Base-by-base conservation (phyloP, 1,139 yeast genomes). In the Starmera stellimalicola region DNA sequence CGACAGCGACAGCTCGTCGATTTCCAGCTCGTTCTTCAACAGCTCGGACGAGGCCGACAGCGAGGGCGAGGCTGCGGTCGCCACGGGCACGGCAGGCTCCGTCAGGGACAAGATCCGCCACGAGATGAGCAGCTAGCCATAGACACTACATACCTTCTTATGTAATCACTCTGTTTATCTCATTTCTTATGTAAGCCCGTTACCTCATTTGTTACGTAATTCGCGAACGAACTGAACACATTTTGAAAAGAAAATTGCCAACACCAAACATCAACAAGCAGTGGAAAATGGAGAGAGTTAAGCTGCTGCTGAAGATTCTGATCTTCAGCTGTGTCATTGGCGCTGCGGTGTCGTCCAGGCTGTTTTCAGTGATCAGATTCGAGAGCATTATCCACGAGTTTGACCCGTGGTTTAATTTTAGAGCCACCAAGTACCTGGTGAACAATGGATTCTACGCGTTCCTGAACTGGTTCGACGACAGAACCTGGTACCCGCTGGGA, bases 401-500 rank as follows among this genome's bases (percentile, higher is more conserved):
- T 55, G 98, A 93, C 61, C 97, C 98, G 25, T 91, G 98, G 98
- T 93, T 93, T 69, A 91, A 91, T 59, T 91, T 75, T 64, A 67
- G 98, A 48, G 98, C 98, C 31, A 83, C 98, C 18, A 83, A 83
- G 57, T 85, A 87, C 58, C 70, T 91, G 45, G 94, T 85, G 15
- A 65, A 73, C 34, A 77, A 87, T 55, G 80, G 93, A 5, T 88
- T 75, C 58, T 81, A 87, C 62, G 91, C 87, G 44, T 93, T 93
- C 52, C 70, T 91, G 55, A 93, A 93, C 57, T 93, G 98, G 98
- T 93, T 93, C 52, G 99, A 93, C 57, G 96, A 91, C 58, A 74
- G 95, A 54, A 91, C 98, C 18, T 93, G 99, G 99, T 93, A 93
- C 57, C 99, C 99, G 16, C 68, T 93, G 43, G 99, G 99, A 15